Evolutionary conservation across 164 flowering plant species (phyloP).

Genomic region (Annona cherimola): DNA sequence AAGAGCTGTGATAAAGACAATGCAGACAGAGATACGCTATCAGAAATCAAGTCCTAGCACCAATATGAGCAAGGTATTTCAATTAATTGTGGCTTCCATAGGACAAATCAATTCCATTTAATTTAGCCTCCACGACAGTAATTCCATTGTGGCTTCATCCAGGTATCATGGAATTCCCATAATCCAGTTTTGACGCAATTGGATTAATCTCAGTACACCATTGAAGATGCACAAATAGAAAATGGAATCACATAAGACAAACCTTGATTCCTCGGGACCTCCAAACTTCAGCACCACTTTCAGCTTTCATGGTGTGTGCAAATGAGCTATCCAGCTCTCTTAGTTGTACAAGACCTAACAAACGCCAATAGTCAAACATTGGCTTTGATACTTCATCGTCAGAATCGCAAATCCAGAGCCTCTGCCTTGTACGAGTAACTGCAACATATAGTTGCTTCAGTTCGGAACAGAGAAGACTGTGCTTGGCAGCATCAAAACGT

Average conservation of each 20-base stretch:
- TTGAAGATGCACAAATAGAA: too few relatives aligned
- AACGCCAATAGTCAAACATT: constrained; percentile 75
- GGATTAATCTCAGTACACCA: too few relatives aligned
- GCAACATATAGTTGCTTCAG: constrained; percentile 83
- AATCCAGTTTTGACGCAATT: too few relatives aligned
- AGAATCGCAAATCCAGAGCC: constrained; percentile 78
- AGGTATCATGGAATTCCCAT: too few relatives aligned
- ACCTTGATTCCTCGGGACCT: constrained; percentile 61
- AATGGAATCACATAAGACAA: background rate
- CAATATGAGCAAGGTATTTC: too few relatives aligned
- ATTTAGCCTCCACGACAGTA: too few relatives aligned
- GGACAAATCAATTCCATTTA: too few relatives aligned
- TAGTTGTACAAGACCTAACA: constrained; percentile 41
- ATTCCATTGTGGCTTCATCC: too few relatives aligned
- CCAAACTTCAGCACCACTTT: constrained; percentile 71
- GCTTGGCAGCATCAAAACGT: constrained; percentile 38
- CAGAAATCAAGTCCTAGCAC: too few relatives aligned
- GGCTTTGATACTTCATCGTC: constrained; percentile 46
- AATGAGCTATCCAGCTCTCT: constrained; percentile 49
- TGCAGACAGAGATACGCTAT: background rate
- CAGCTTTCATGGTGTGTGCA: constrained; percentile 53
- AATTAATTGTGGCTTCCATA: too few relatives aligned
- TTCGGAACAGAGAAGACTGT: constrained; percentile 66
- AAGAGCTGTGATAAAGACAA: constrained; percentile 39
- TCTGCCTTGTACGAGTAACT: constrained; percentile 74